Conservation (phyloP, 2,329 filamentous ascomycete genomes). For the Botrytis medusae region DNA sequence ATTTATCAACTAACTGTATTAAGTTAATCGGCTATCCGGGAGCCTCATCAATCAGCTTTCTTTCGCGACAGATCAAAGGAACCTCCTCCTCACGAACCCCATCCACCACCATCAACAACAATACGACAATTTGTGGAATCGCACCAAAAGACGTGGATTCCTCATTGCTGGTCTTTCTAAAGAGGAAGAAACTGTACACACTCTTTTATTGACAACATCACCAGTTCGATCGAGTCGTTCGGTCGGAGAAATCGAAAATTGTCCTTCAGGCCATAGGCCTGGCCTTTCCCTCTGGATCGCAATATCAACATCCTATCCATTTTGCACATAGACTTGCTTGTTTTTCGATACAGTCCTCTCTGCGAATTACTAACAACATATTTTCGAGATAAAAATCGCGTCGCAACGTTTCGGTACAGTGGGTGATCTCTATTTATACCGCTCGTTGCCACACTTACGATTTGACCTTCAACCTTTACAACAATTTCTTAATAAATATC, state of each 20-base stretch:
- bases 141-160: constrained; percentile 41
- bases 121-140: constrained; percentile 35
- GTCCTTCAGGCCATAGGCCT: constrained; percentile 31
- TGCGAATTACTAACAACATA: constrained; percentile 13
- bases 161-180: constrained; percentile 36
- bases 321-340: constrained; percentile 31
- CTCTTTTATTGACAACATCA: constrained; percentile 31
- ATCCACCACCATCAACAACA: constrained; percentile 26
- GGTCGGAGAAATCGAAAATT: constrained; percentile 31
- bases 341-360: constrained; percentile 25
- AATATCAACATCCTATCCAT: constrained; percentile 31
- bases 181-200: constrained; percentile 36
- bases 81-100: constrained; percentile 19
- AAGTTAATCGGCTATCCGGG: constrained; percentile 2
- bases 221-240: constrained; percentile 31
- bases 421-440: constrained; percentile 24
- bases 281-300: constrained; percentile 37
- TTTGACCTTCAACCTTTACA: constrained; percentile 16
- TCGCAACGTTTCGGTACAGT: constrained; percentile 28
- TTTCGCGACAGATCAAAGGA: constrained; percentile 23
- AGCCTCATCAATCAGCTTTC: constrained; percentile 22
- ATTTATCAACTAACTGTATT: neutral
- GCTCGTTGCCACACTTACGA: constrained; percentile 23
- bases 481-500: constrained; percentile 19
- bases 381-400: constrained; percentile 31